These are phyloP conservation scores for Carex littledalei DNA, from an alignment of 176 grass and related monocot species.

Conservation along the genomic window DNA sequence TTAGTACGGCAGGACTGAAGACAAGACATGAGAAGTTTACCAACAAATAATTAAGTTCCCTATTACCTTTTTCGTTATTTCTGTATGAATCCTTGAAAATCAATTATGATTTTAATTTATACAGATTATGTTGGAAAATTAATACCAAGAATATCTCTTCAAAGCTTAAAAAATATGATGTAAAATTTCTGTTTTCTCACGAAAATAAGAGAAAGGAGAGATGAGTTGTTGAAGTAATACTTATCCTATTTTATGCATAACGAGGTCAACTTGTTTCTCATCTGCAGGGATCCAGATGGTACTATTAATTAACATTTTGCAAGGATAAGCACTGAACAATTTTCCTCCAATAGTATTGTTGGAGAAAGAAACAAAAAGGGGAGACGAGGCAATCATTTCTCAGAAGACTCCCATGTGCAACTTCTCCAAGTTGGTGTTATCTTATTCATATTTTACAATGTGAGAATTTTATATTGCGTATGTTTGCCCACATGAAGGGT, in stretches of 20 bases:
- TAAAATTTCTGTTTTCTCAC: no score
- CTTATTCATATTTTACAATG: neutral
- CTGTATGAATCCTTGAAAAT: no score
- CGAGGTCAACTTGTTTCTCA: neutral
- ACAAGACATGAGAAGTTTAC: neutral
- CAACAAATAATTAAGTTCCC: neutral
- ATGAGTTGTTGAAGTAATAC: no score
- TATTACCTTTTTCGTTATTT: neutral
- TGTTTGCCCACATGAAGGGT: neutral
- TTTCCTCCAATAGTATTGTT: neutral
- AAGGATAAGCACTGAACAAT: neutral
- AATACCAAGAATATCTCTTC: no score
- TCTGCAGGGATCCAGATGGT: neutral
- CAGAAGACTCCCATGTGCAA: neutral
- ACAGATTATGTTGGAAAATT: no score
- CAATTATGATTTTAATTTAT: no score
- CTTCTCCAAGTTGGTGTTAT: neutral
- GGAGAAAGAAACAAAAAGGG: neutral
- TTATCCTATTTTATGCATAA: no score
- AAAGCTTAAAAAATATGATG: no score
- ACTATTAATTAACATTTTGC: conserved; percentile 1
- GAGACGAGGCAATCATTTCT: neutral
- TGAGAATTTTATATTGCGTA: neutral
- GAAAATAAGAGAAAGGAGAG: no score
- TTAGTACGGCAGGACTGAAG: neutral